Conservation (phyloP, 192 early-diverging fungal species). For the Rhizophagus sp. region DNA sequence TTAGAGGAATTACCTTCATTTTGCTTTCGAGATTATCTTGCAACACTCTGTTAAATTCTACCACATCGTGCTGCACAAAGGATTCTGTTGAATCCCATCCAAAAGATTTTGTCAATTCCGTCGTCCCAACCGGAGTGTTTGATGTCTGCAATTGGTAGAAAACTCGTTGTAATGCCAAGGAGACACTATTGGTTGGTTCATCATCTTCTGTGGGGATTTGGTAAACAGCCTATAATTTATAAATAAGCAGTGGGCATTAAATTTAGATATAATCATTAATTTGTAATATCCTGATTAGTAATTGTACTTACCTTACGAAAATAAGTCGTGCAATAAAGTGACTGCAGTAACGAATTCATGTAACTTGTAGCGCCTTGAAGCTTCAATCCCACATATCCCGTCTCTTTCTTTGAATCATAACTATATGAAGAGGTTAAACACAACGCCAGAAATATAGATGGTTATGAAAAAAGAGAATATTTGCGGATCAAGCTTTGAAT, state of each 20-base stretch:
- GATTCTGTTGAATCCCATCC: constrained; percentile 96
- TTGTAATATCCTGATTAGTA: not conserved
- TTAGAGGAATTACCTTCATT: constrained; percentile 76
- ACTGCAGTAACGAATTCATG: constrained; percentile 98
- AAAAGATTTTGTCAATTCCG: constrained; percentile 96
- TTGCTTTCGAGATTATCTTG: constrained; percentile 97
- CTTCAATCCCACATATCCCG: constrained; percentile 91
- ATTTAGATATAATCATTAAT: not conserved
- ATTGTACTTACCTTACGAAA: constrained; percentile 68
- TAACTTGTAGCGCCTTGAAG: constrained; percentile 99
- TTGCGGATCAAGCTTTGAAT: constrained; percentile 22
- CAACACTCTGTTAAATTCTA: constrained; percentile 96
- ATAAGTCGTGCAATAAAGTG: constrained; percentile 90
- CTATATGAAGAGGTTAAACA: constrained; percentile 41
- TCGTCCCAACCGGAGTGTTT: constrained; percentile 79
- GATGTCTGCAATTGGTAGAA: constrained; percentile 89
- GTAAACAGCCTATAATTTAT: constrained; percentile 64
- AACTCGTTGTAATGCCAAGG: constrained; percentile 91
- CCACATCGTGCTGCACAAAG: constrained; percentile 99
- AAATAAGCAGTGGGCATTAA: not conserved
- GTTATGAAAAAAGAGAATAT: constrained; percentile 18
- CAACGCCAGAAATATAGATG: constrained; percentile 31
- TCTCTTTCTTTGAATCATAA: constrained; percentile 88
- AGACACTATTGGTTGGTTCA: constrained; percentile 83
- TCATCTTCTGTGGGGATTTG: constrained; percentile 91